phyloP scores from a whole-genome alignment of 78 protist genomes.

The Cavenderia fasciculata region DNA sequence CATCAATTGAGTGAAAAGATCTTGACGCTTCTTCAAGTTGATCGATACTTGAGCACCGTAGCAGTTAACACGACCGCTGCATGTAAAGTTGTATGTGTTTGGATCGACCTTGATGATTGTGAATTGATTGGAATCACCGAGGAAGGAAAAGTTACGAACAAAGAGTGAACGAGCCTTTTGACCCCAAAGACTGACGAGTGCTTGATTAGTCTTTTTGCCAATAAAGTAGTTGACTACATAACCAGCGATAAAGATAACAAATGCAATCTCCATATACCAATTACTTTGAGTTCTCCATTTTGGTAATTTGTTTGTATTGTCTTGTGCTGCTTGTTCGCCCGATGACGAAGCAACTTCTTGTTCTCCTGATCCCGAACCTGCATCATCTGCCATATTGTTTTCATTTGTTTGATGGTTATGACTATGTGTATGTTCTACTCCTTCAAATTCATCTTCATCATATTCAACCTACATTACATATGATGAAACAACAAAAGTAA shows the following conservation, averaged over 20 bases:
- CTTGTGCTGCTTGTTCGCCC: constrained; percentile 19
- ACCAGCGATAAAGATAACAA: not conserved
- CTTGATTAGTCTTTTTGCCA: constrained; percentile 36
- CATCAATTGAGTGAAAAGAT: constrained; percentile 9
- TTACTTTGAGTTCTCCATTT: not conserved
- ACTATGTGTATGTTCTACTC: too few relatives aligned
- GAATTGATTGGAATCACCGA: constrained; percentile 26
- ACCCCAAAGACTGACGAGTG: constrained; percentile 33
- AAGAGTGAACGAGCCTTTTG: constrained; percentile 13
- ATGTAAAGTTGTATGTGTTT: constrained; percentile 33
- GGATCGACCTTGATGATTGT: constrained; percentile 35
- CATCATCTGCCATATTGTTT: constrained; percentile 3
- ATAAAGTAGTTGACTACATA: constrained; percentile 30
- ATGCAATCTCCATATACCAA: constrained; percentile 41
- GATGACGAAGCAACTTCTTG: not conserved
- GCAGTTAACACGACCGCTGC: constrained; percentile 55
- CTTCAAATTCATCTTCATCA: constrained; percentile 48
- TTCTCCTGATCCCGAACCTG: not conserved
- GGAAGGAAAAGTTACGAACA: constrained; percentile 7
- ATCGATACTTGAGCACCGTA: constrained; percentile 34
- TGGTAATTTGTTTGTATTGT: not conserved
- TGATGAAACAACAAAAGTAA: too few relatives aligned
- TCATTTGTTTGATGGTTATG: too few relatives aligned
- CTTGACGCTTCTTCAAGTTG: constrained; percentile 60
- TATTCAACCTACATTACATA: too few relatives aligned